Percentiles rank a stretch among this genome's conserved stretches.
phyloP scores from a whole-genome alignment of 2,329 filamentous ascomycete species.

The Hypoxylon sp. region DNA sequence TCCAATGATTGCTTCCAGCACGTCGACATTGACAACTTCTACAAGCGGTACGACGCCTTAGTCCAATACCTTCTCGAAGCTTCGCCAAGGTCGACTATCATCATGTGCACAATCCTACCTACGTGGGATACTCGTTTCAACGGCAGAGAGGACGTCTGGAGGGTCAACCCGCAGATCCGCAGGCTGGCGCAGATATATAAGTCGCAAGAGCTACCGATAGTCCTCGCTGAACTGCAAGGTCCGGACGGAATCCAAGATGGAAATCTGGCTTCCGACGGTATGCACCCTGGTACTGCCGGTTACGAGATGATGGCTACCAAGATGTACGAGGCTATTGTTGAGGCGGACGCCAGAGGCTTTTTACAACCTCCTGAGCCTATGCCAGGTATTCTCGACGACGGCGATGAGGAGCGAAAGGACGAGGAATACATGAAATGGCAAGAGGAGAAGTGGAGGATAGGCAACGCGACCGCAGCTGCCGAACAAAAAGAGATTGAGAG shows the following conservation, averaged over 20 bases:
- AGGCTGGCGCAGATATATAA: constrained; percentile 52
- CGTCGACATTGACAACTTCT: constrained; percentile 54
- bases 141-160: constrained; percentile 53
- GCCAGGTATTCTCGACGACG: constrained; percentile 52
- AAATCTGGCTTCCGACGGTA: constrained; percentile 51
- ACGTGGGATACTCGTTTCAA: constrained; percentile 55
- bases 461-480: constrained; percentile 46
- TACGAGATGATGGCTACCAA: constrained; percentile 56
- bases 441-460: constrained; percentile 49
- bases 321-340: constrained; percentile 54
- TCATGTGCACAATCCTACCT: constrained; percentile 53
- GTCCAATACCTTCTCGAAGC: constrained; percentile 53
- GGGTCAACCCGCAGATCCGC: constrained; percentile 54
- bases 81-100: constrained; percentile 53
- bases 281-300: constrained; percentile 53
- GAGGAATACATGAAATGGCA: constrained; percentile 48
- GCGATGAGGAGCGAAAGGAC: constrained; percentile 52
- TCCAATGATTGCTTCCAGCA: constrained; percentile 57
- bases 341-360: constrained; percentile 53
- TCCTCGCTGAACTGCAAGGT: constrained; percentile 55
- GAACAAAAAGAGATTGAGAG: constrained; percentile 50
- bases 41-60: constrained; percentile 52
- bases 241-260: constrained; percentile 53
- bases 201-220: constrained; percentile 51
- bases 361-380: constrained; percentile 52